phyloP scores from a whole-genome alignment of 2,329 filamentous ascomycete species.

The Sarocladiaceae sp. region DNA sequence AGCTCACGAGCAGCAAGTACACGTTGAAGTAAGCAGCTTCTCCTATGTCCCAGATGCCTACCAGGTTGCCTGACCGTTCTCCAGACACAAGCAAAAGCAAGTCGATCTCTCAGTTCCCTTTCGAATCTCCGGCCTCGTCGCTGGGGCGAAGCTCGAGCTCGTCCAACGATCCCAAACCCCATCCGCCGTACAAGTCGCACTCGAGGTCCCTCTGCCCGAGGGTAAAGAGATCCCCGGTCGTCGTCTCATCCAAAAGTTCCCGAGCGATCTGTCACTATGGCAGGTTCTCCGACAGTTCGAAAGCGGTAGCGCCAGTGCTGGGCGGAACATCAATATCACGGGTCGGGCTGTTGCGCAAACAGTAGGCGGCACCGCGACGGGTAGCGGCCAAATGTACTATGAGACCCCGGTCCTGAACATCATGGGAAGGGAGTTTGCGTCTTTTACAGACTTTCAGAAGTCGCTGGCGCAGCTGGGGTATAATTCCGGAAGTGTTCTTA shows the following conservation, averaged over 20 bases:
- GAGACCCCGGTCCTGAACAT: slow-evolving; percentile 82
- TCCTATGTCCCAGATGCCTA: slow-evolving; percentile 5
- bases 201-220: slow-evolving; percentile 76
- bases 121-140: slow-evolving; percentile 73
- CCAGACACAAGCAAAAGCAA: slow-evolving; percentile 71
- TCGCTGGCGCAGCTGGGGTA: slow-evolving; percentile 82
- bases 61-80: background rate
- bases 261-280: slow-evolving; percentile 87
- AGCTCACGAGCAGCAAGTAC: slow-evolving; percentile 67
- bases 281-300: slow-evolving; percentile 87
- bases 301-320: slow-evolving; percentile 60
- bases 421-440: slow-evolving; percentile 73
- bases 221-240: slow-evolving; percentile 57
- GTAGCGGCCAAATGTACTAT: slow-evolving; percentile 77
- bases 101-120: slow-evolving; percentile 83
- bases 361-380: slow-evolving; percentile 47
- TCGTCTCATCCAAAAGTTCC: slow-evolving; percentile 77
- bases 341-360: slow-evolving; percentile 70
- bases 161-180: slow-evolving; percentile 83
- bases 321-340: slow-evolving; percentile 72
- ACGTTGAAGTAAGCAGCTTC: slow-evolving; percentile 64
- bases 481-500: slow-evolving; percentile 74
- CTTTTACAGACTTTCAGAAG: slow-evolving; percentile 81
- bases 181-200: slow-evolving; percentile 79
- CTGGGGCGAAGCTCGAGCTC: slow-evolving; percentile 89